Base-by-base conservation (phyloP, 2,329 filamentous ascomycete genomes). In the Sarocladium oryzae region DNA sequence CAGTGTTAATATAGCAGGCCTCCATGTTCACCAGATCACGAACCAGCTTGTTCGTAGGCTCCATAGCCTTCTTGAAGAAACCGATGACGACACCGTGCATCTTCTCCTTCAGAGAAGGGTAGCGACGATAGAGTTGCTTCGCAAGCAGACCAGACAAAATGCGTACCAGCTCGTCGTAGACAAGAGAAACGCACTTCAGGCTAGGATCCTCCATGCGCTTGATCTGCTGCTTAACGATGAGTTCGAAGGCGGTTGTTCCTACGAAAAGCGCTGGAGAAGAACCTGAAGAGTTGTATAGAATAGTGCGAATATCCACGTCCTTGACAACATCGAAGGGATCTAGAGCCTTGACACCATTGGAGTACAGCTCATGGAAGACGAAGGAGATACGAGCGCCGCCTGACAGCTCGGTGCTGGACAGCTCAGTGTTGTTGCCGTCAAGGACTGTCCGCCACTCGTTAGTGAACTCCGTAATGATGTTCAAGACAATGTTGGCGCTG, bases 21-120 rank as follows among this genome's bases (percentile, higher is more conserved):
- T 99, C 93, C 93, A 99, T 99, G 9, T 85, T 73, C 23, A 99
- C 92, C 36, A 99, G 78, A 66, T 99, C 93, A 62, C 75, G 84
- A 52, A 99, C 93, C 45, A 99, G 80, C 78, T 97, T 97, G 75
- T 96, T 97, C 33, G 93, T 96, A 6, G 93, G 93, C 51, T 96
- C 90, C 88, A 97, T 96, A 51, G 89, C 85, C 74, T 95, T 96
- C 74, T 97, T 97, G 78, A 96, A 97, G 72, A 99, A 99, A 9
- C 75, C 64, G 60, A 99, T 93, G 49, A 97, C 92, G 13, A 96
- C 91, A 11, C 78, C 77, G 68, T 99, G 91, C 70, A 99, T 88
- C 74, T 95, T 96, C 76, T 99, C 93, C 78, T 97, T 97, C 51
- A 99, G 77, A 56, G 77, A 74, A n/a, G 93, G 93, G 65, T 99